Evolutionary conservation across 176 grass and related monocot genomes (phyloP).

Genomic region (Lolium perenne): DNA sequence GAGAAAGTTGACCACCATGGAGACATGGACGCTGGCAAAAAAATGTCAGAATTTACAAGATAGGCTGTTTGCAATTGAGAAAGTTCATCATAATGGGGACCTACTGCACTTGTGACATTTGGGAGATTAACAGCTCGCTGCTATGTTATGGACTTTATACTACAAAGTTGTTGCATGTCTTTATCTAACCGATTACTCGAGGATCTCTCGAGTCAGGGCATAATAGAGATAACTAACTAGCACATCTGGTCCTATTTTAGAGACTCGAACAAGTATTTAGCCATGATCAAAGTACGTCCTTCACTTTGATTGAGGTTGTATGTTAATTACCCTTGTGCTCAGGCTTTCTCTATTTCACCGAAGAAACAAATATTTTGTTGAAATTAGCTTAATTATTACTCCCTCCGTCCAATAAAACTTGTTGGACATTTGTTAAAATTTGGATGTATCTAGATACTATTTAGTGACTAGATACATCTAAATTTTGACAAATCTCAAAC

Average conservation of each 20-base stretch:
- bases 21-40: not conserved
- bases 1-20: not conserved
- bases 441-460: too few relatives aligned
- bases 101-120: not conserved
- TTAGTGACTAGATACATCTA: too few relatives aligned
- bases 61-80: not conserved
- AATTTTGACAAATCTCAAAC: too few relatives aligned
- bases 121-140: not conserved
- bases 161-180: conserved; percentile 6
- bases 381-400: not conserved
- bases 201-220: not conserved
- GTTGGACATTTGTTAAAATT: too few relatives aligned
- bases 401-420: too few relatives aligned
- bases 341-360: conserved; percentile 5
- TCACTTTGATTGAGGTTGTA: not conserved
- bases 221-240: not conserved
- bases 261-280: not conserved
- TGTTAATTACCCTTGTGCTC: not conserved
- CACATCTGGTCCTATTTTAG: not conserved
- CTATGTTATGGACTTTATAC: not conserved
- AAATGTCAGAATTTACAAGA: not conserved
- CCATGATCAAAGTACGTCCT: not conserved
- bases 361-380: not conserved
- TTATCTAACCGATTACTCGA: not conserved
- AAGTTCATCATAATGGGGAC: not conserved